Conservation (phyloP, 2,329 filamentous ascomycete genomes). For the Sordariomycetes sp. region DNA sequence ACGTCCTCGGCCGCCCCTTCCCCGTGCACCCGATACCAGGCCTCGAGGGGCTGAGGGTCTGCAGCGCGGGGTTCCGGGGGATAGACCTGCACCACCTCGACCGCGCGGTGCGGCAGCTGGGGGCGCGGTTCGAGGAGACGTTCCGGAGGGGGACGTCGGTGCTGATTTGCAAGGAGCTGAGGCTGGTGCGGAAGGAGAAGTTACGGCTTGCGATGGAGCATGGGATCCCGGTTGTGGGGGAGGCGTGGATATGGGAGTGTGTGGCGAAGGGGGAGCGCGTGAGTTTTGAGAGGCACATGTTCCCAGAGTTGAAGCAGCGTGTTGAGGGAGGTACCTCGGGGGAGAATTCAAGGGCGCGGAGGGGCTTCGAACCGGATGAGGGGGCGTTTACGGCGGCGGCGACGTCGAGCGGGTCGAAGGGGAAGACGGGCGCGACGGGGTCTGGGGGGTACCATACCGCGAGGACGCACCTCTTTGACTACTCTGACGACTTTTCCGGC, state of each 20-base stretch:
- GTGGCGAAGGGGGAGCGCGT: conserved; percentile 42
- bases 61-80: conserved; percentile 69
- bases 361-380: background rate
- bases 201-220: conserved; percentile 62
- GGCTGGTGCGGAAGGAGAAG: conserved; percentile 57
- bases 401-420: background rate
- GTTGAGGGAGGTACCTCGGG: conserved; percentile 1
- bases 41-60: conserved; percentile 59
- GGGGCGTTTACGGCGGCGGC: background rate
- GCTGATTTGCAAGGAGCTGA: conserved; percentile 54
- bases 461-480: conserved; percentile 5
- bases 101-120: conserved; percentile 61
- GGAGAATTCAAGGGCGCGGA: conserved; percentile 4
- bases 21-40: conserved; percentile 53
- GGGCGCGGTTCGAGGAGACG: conserved; percentile 68
- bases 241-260: conserved; percentile 77
- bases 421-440: background rate
- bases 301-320: conserved; percentile 25
- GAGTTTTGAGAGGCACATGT: conserved; percentile 32
- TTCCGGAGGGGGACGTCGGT: conserved; percentile 61
- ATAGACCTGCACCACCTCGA: conserved; percentile 78
- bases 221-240: conserved; percentile 67
- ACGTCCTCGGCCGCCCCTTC: conserved; percentile 69
- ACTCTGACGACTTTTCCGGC: conserved; percentile 10
- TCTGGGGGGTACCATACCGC: background rate